These are phyloP conservation scores for Arabidopsis suecica DNA, from an alignment of 345 rosid genomes.

Conservation along the genomic window DNA sequence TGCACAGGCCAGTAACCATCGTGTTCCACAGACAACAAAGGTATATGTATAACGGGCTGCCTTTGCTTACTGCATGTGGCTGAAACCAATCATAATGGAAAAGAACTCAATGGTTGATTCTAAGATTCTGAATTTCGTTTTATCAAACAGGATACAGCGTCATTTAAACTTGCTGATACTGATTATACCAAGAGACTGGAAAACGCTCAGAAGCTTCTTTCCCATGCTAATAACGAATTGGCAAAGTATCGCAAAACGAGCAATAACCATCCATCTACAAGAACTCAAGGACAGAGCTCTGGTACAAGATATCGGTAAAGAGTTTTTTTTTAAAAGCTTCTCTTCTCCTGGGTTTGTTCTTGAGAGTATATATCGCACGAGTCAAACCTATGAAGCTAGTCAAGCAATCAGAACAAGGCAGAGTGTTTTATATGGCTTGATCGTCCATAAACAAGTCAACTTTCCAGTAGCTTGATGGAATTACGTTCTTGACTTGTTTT, in stretches of 20 bases:
- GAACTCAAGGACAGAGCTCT: constrained; percentile 45
- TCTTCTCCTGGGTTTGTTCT: constrained; percentile 19
- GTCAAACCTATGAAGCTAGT: constrained; percentile 8
- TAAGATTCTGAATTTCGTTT: constrained; percentile 20
- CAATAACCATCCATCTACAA: constrained; percentile 45
- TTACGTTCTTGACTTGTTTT: background rate
- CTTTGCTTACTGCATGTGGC: background rate
- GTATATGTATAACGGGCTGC: constrained; percentile 27
- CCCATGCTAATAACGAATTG: constrained; percentile 59
- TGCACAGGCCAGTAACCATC: constrained; percentile 50
- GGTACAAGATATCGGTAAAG: constrained; percentile 49
- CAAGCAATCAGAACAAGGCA: constrained; percentile 13
- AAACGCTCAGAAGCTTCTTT: constrained; percentile 62
- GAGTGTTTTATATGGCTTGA: background rate
- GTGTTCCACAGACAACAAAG: constrained; percentile 47
- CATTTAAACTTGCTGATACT: constrained; percentile 44
- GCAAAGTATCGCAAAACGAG: constrained; percentile 56
- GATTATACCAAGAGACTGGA: constrained; percentile 53
- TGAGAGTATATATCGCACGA: constrained; percentile 3
- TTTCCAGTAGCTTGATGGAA: constrained; percentile 14
- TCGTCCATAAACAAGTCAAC: constrained; percentile 18
- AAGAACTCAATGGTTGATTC: constrained; percentile 12
- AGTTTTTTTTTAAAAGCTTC: background rate
- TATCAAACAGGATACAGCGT: constrained; percentile 52
- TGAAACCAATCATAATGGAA: constrained; percentile 14